Percentiles rank a stretch among this genome's conserved stretches.
phyloP scores from a whole-genome alignment of 805 yeast species.

The Clavispora vitiphila region DNA sequence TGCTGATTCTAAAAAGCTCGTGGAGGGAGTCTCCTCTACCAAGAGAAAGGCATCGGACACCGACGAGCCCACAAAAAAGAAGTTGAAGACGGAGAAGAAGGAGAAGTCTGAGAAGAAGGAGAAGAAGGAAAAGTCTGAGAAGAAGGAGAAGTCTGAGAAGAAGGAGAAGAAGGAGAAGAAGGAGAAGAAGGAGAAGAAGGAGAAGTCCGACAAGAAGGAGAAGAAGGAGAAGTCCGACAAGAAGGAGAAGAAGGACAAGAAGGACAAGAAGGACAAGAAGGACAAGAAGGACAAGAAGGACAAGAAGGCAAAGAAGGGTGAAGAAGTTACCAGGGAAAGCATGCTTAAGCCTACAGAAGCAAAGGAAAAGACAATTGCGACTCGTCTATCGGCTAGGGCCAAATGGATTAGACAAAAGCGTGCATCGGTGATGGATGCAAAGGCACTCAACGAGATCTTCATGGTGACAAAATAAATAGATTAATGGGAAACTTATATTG shows the following conservation, averaged over 20 bases:
- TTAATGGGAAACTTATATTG: neutral
- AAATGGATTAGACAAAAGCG: slow-evolving; percentile 86
- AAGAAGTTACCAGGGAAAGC: slow-evolving; percentile 25
- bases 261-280: slow-evolving; percentile 18
- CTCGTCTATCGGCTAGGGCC: slow-evolving; percentile 60
- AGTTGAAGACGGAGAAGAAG: slow-evolving; percentile 13
- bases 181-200: slow-evolving; percentile 16
- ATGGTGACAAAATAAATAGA: slow-evolving; percentile 58
- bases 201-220: slow-evolving; percentile 15
- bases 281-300: slow-evolving; percentile 23
- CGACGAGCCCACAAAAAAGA: slow-evolving; percentile 21
- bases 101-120: slow-evolving; percentile 6
- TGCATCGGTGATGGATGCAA: slow-evolving; percentile 85
- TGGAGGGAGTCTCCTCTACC: slow-evolving; percentile 10
- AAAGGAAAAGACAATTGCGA: slow-evolving; percentile 20
- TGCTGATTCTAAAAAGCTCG: slow-evolving; percentile 35
- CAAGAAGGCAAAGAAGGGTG: slow-evolving; percentile 15
- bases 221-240: slow-evolving; percentile 21
- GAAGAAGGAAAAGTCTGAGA: slow-evolving; percentile 10
- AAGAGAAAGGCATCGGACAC: slow-evolving; percentile 19
- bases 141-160: slow-evolving; percentile 30
- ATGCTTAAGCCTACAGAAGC: slow-evolving; percentile 19
- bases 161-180: slow-evolving; percentile 16
- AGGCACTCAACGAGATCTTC: slow-evolving; percentile 87
- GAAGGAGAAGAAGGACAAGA: slow-evolving; percentile 18